phyloP scores from a whole-genome alignment of 2,329 filamentous ascomycete species.

The Dendryphion nanum region DNA sequence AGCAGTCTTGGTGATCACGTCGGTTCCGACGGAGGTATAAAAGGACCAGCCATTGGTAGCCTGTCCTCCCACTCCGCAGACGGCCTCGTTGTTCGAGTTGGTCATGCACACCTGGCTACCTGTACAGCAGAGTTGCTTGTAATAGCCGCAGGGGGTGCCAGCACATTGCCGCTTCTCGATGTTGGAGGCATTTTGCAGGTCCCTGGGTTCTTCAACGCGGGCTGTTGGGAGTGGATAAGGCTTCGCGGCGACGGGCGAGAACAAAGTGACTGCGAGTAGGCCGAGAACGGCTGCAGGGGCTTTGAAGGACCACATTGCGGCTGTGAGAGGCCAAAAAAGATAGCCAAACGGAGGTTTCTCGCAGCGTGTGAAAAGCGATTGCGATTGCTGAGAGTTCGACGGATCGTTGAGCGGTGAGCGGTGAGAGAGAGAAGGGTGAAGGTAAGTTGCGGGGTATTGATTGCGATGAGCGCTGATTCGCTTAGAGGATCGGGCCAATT shows the following conservation, averaged over 20 bases:
- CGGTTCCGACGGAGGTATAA: slow-evolving; percentile 58
- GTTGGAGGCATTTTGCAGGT: slow-evolving; percentile 30
- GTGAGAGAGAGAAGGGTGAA: slow-evolving; percentile 7
- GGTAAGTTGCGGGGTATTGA: slow-evolving; percentile 1
- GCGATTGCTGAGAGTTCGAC: background rate
- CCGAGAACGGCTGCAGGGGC: slow-evolving; percentile 67
- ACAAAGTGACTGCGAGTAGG: slow-evolving; percentile 44
- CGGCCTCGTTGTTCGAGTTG: slow-evolving; percentile 35
- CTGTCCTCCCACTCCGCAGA: slow-evolving; percentile 19
- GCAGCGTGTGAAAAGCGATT: slow-evolving; percentile 6
- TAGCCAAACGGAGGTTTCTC: background rate
- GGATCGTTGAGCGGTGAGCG: no score
- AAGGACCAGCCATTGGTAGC: slow-evolving; percentile 47
- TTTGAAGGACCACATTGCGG: slow-evolving; percentile 42
- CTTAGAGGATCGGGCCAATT: no score
- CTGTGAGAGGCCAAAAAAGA: slow-evolving; percentile 4
- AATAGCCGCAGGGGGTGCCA: slow-evolving; percentile 31
- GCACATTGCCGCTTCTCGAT: slow-evolving; percentile 21
- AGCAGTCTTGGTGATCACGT: slow-evolving; percentile 53
- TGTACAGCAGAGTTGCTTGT: slow-evolving; percentile 36
- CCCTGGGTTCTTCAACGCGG: slow-evolving; percentile 23
- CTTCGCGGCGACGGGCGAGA: slow-evolving; percentile 53
- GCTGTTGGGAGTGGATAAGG: slow-evolving; percentile 21
- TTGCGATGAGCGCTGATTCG: background rate
- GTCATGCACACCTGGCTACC: slow-evolving; percentile 28